Percentiles rank a stretch among this genome's conserved stretches.
phyloP scores from a whole-genome alignment of 225 moss, liverwort and hornwort genomes.

The Pleurozium schreberi region DNA sequence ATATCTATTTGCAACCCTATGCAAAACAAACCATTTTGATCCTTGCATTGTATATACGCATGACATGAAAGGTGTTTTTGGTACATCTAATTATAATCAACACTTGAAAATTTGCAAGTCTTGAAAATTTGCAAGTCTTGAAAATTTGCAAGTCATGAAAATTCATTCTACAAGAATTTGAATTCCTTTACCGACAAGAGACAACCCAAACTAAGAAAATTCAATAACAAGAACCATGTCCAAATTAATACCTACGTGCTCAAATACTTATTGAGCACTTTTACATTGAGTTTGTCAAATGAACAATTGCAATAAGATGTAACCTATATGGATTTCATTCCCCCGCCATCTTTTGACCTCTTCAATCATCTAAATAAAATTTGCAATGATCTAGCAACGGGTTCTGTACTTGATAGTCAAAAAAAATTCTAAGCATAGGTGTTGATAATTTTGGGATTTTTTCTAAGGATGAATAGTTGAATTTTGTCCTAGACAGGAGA shows the following conservation, averaged over 20 bases:
- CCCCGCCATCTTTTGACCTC: not conserved
- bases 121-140: too few relatives aligned
- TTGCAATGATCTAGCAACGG: accelerated
- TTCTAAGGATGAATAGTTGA: too few relatives aligned
- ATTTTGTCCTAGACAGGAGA: too few relatives aligned
- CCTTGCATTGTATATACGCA: not conserved
- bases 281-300: not conserved
- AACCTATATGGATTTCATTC: not conserved
- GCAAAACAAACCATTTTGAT: not conserved
- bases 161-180: not conserved
- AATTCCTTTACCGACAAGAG: not conserved
- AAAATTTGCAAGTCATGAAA: too few relatives aligned
- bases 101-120: too few relatives aligned
- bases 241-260: not conserved
- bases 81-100: not conserved
- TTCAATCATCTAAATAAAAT: not conserved
- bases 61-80: not conserved
- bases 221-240: not conserved
- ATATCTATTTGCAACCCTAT: not conserved
- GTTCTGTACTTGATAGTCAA: accelerated
- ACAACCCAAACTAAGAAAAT: not conserved
- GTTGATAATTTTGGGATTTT: not conserved
- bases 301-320: not conserved
- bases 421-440: not conserved
- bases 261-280: not conserved